Base-by-base conservation (phyloP, 306 rosid genomes). In the Trifolium repens region DNA sequence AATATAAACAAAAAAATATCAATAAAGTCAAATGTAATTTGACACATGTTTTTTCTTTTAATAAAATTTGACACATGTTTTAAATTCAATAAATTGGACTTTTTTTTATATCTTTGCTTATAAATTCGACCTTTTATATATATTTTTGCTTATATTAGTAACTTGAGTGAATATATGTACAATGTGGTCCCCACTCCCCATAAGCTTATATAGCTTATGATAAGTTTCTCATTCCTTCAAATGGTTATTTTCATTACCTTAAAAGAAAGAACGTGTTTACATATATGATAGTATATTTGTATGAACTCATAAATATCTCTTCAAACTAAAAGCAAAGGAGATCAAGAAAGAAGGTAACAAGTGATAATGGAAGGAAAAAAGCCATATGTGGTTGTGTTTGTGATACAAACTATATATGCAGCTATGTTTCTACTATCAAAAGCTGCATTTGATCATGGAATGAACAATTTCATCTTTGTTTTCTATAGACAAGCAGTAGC, bases 361-460 rank as follows among this genome's bases (percentile, higher is more conserved):
- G 0, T 4, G 4, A 43, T 39, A 16, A 65, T 76, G 85, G 46
- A 71, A 71, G 74, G 42, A 55, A 79, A 17, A 8, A 87, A 64
- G 27, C 73, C 89, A 9, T 84, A 80, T 64, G n/a, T 75, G 74
- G 78, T 71, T 9, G 93, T 83, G 65, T 16, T 89, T 55, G 35
- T 84, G 0, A 81, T 87, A 58, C 91, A 91, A 67, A 53, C 82
- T 57, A 89, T 89, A 13, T 91, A 89, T 19, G 85, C 93, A 5
- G 88, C 63, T 15, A 82, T 89, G 90, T 74, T 78, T 70, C 83
- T 87, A 57, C 80, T 89, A 54, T 74, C 87, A 42, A 89, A 89
- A 84, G 89, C 88, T 8, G 91, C 91, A 34, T 89, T 91, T 66
- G 78, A 89, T 58, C 84, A 84, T 16, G 96, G 96, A 30, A 87